Base-by-base conservation (phyloP, 768 basidiomycete species). In the Ramaria sp. region DNA sequence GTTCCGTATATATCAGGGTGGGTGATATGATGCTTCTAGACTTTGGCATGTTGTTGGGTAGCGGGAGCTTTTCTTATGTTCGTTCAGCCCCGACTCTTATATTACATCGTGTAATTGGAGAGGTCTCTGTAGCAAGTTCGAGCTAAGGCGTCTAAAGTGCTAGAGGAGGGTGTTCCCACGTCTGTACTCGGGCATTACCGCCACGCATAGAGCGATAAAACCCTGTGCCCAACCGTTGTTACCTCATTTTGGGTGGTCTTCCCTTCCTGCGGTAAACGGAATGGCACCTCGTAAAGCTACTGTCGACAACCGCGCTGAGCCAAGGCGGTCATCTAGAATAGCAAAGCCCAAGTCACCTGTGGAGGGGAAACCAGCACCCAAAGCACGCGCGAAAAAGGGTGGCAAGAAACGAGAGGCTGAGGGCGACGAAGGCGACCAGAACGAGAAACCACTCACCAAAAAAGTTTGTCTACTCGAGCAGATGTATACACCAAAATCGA, bases 281-380 rank as follows among this genome's bases (percentile, higher is more conserved):
- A 55, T 57, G 28, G 48, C 59, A 12, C 59, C 53, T 38, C 57
- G 50, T 22, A 50, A 58, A 56, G 61, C 71, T 18, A 25, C 57
- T 52, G 66, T 67, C 5, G 54, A 62, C 55, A 66, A 66, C 47
- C 58, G 67, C 32, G 67, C 69, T 41, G 70, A 75, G 41, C 74
- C 77, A 8, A 71, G 81, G 57, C 72, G 82, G 54, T 85, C 82
- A 3, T 71, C 73, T 15, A 68, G 82, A 50, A 74, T 83, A 54
- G 76, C 78, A 3, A 73, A 75, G 56, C 73, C 75, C 34, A 71
- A 69, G 53, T 64, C 66, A n/a, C 66, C 70, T 22, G 68, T 64
- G 47, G 58, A 63, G n/a, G 67, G 65, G 52, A 61, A 61, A 16
- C 61, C 65, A 50, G 65, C 62, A 12, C 59, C 64, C 22, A 41